These are phyloP conservation scores for Colletotrichum tabaci DNA, from an alignment of 2,329 filamentous ascomycete genomes.

Conservation along the genomic window DNA sequence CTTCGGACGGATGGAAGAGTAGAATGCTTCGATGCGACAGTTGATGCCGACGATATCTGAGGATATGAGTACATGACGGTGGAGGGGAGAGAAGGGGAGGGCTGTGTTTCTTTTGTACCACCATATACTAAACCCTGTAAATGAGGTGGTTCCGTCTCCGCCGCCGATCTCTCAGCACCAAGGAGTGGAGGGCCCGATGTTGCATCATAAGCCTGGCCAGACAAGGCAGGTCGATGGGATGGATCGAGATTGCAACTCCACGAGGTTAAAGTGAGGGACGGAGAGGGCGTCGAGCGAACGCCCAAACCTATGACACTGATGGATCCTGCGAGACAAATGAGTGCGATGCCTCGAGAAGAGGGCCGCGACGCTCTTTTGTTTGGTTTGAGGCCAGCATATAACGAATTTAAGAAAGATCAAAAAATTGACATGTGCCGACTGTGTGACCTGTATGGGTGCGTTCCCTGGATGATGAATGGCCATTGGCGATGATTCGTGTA, in stretches of 20 bases:
- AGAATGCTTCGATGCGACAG: constrained; percentile 44
- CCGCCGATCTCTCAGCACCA: constrained; percentile 76
- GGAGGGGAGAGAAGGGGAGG: constrained; percentile 47
- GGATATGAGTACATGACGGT: constrained; percentile 44
- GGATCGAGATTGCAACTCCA: constrained; percentile 64
- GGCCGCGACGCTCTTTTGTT: constrained; percentile 38
- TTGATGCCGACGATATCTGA: constrained; percentile 42
- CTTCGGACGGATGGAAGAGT: constrained; percentile 97
- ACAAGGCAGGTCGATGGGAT: constrained; percentile 33
- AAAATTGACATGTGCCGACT: constrained; percentile 21
- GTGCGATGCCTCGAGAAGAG: constrained; percentile 30
- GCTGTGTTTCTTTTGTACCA: constrained; percentile 66
- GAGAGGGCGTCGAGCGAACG: constrained; percentile 75
- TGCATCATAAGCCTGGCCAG: constrained; percentile 34
- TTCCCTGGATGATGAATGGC: constrained; percentile 16
- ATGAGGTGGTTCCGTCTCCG: constrained; percentile 73
- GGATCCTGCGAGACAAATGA: constrained; percentile 44
- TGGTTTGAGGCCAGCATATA: constrained; percentile 33
- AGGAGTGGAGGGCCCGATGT: constrained; percentile 71
- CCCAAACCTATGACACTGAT: constrained; percentile 53
- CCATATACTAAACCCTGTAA: constrained; percentile 59
- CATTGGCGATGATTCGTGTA: constrained; percentile 16
- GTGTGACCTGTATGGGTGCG: constrained; percentile 27
- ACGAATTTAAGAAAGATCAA: constrained; percentile 33
- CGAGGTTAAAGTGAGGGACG: constrained; percentile 81